These are phyloP conservation scores for Starmerella lactis-condensi DNA, from an alignment of 805 yeast species.

Conservation along the genomic window DNA sequence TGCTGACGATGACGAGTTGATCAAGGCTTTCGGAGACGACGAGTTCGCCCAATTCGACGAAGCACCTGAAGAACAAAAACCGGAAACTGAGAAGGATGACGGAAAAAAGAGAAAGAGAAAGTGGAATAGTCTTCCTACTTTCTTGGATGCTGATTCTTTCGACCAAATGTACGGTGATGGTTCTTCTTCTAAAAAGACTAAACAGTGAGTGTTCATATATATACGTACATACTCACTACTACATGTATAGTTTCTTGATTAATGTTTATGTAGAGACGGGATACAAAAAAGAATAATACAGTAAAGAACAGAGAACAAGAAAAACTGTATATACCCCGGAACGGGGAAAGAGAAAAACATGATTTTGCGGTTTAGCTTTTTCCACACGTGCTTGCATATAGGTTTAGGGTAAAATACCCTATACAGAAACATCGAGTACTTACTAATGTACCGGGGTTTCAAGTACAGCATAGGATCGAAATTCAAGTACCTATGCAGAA, in stretches of 20 bases:
- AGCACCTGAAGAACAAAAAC: constrained; percentile 5
- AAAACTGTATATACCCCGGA: not conserved
- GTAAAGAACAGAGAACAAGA: too few species aligned
- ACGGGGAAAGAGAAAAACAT: not conserved
- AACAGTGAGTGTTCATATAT: constrained; percentile 1
- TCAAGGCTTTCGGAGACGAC: constrained; percentile 2
- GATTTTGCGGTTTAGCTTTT: too few species aligned
- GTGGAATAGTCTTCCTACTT: constrained; percentile 16
- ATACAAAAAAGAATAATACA: too few species aligned
- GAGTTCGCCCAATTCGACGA: constrained; percentile 8
- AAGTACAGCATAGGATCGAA: too few species aligned
- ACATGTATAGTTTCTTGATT: not conserved
- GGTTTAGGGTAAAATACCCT: too few species aligned
- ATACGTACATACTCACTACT: not conserved
- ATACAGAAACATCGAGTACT: too few species aligned
- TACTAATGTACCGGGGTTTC: too few species aligned
- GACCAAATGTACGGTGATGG: constrained; percentile 12
- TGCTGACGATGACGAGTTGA: constrained; percentile 2
- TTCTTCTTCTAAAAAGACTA: constrained; percentile 1
- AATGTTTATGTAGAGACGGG: too few species aligned
- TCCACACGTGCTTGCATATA: too few species aligned
- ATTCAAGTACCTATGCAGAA: too few species aligned
- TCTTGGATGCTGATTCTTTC: constrained; percentile 18
- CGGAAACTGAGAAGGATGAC: constrained; percentile 1
- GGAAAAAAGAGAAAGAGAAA: constrained; percentile 16